Evolutionary conservation across 345 rosid genomes (phyloP), one percentile per base, ranked within the genome.

Genomic region (Gossypium rotundifolium): DNA sequence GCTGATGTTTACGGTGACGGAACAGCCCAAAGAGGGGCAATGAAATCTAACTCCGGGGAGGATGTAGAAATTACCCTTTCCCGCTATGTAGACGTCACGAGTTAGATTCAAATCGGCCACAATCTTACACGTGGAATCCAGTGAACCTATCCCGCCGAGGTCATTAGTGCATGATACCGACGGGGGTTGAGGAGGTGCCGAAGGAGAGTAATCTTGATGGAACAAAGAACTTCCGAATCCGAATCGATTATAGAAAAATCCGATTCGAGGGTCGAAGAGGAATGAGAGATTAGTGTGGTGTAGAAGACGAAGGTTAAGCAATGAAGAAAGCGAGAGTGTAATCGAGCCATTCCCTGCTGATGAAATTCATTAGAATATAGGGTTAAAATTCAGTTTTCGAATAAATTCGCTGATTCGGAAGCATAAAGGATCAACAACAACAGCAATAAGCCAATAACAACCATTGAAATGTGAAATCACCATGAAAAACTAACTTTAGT

Each of bases 121-220:
- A 81, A 96, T 93, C 88, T 90, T 84, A 59, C 99, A 96, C 20
- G 91, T 87, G 62, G 97, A 86, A 73, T 96, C 99, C 70, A 96
- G 75, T 11, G 85, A 78, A 20, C 99, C 99, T 68, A 89, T 75
- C 51, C 99, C 99, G 11, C 92, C 91, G 7, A 96, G 97, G 86
- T 96, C 98, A 11, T 90, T 97, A 20, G 63, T 75, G 81, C 99
- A 96, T 0, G 98, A 93, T 4, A 88, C 92, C 7, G 99, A 89
- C n/a, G 98, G 99, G 20, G 93, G 86, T 67, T 89, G 98, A 38
- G 99, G 97, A 4, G 97, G 99, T 27, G 99, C 84, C 8, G 99
- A 97, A 0, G 98, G 99, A 0, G 99, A 88, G 86, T 93, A 95
- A 77, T 95, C 99, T 84, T 92, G 98, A 70, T 87, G 93, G 79